Evolutionary conservation across 257 asterid genomes (phyloP), one percentile per base, ranked within the genome.

Genomic region (Petrea volubilis): DNA sequence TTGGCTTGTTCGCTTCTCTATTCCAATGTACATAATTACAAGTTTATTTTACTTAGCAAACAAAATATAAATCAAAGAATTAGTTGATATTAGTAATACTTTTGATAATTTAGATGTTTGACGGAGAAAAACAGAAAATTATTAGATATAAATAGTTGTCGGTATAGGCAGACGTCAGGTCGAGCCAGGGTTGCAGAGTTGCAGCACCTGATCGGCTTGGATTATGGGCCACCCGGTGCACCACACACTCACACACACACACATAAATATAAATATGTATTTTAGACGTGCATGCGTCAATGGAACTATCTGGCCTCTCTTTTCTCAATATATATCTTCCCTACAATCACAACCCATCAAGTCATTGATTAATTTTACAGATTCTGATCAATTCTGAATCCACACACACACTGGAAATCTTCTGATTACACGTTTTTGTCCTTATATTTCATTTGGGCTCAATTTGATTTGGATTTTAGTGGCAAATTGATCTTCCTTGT

Each of bases 191-290:
- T 38, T 38, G 43, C 38, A 28, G 62, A 20, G 63, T 21, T 13
- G 68, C 75, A 70, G 75, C 75, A 70, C 75, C 75, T 70, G 75
- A 70, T 57, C 58, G 21, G 60, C 25, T 41, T 46, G 65, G 65
- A 3, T 33, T 17, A 28, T 23, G 62, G 72, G 21, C 59, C 59
- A 49, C 43, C 2, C 21, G 21, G n/a, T n/a, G n/a, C n/a, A n/a
- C n/a, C n/a, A n/a, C n/a, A n/a, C n/a, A 52, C 60, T 34, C 60
- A 52, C 13, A 36, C 38, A 34, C 9, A 2, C 5, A 34, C 5
- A 44, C 20, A 3, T 44, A 12, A 5, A 44, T 44, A 13, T 13
- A 44, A 4, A 44, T 3, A 44, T 44, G 20, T 13, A 44, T 44
- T 15, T 27, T 12, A 62, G 56, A 41, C 69, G 69, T 63, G 68